A percentile compares a stretch with the other conserved stretches of the same genome.
Evolutionary conservation across 2,329 filamentous ascomycete genomes (phyloP).

Genomic region (Penicillium sclerotigenum): DNA sequence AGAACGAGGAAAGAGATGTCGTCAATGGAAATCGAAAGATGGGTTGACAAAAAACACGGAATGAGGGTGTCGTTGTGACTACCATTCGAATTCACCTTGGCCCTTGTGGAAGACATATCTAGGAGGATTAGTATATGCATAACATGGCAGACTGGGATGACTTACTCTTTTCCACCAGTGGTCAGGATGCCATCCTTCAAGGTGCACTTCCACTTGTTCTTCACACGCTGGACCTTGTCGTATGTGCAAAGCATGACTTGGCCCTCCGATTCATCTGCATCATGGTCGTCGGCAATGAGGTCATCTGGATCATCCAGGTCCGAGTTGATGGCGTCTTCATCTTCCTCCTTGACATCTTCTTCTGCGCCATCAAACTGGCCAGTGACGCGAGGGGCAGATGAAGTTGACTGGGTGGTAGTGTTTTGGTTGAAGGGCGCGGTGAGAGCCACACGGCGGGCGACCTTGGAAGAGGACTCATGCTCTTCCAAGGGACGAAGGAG

Average conservation of each 20-base stretch:
- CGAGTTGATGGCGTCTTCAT: conserved; percentile 97
- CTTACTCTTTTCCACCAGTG: conserved; percentile 83
- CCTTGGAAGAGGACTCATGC: conserved; percentile 32
- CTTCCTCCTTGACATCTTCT: conserved; percentile 58
- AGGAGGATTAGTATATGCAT: conserved; percentile 24
- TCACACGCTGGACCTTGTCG: conserved; percentile 97
- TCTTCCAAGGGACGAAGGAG: conserved; percentile 45
- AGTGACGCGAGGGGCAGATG: conserved; percentile 18
- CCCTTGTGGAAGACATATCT: conserved; percentile 97
- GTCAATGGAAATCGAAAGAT: conserved; percentile 1
- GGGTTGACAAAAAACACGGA: neutral
- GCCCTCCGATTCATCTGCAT: conserved; percentile 76
- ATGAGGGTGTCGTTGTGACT: conserved; percentile 28
- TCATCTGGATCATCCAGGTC: conserved; percentile 96
- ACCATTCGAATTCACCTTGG: conserved; percentile 97
- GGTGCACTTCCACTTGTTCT: conserved; percentile 99
- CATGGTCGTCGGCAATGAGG: conserved; percentile 75
- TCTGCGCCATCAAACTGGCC: conserved; percentile 58
- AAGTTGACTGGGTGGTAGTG: conserved; percentile 2
- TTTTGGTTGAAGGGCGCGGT: conserved; percentile 9
- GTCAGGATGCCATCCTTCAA: conserved; percentile 95
- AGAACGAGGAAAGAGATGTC: conserved; percentile 7
- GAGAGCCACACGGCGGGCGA: conserved; percentile 39
- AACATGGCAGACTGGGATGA: conserved; percentile 15
- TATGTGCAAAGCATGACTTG: conserved; percentile 99